Conservation (phyloP, 2,329 filamentous ascomycete genomes). For the Lanzia echinophila region DNA sequence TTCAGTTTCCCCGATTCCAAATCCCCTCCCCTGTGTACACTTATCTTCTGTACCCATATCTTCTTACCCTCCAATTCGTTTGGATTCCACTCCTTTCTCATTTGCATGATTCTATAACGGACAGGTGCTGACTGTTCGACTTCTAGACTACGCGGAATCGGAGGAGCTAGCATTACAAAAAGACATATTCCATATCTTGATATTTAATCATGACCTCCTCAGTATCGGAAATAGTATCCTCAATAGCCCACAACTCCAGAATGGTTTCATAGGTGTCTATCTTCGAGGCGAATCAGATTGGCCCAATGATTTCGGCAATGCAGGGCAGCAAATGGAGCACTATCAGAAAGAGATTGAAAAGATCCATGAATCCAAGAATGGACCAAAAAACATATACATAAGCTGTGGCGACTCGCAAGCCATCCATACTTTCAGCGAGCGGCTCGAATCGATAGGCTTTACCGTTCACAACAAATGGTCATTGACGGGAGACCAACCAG, state of each 20-base stretch:
- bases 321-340: conserved; percentile 14
- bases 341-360: conserved; percentile 15
- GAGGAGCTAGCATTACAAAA: conserved; percentile 18
- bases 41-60: no score
- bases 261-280: conserved; percentile 22
- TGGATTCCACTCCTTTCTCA: no score
- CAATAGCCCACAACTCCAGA: conserved; percentile 9
- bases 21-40: no score
- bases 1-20: no score
- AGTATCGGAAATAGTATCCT: conserved; percentile 12
- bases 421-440: conserved; percentile 15
- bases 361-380: not conserved
- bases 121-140: no score
- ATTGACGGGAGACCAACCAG: not conserved
- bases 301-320: conserved; percentile 15
- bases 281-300: conserved; percentile 22
- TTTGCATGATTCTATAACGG: no score
- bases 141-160: conserved; percentile 13
- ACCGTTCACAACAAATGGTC: conserved; percentile 18
- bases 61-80: no score
- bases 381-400: conserved; percentile 16
- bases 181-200: conserved; percentile 18
- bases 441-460: conserved; percentile 13
- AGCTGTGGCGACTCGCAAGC: conserved; percentile 19
- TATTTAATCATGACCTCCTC: conserved; percentile 15